These are phyloP conservation scores for Centaurea solstitialis DNA, from an alignment of 129 eudicot species.

Conservation along the genomic window DNA sequence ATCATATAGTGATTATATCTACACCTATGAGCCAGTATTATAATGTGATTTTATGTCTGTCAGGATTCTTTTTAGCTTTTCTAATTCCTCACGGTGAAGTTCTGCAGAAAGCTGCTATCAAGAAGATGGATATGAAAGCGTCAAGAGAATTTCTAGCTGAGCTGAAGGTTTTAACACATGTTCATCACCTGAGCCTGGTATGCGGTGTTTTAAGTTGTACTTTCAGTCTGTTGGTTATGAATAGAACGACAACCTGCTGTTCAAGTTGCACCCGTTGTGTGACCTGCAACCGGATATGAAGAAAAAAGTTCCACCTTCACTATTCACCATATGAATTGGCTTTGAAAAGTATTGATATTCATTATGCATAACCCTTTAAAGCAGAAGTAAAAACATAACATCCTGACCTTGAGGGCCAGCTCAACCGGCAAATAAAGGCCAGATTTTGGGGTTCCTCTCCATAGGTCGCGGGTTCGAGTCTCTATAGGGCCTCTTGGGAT, in stretches of 20 bases:
- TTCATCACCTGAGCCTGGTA: slow-evolving; percentile 99
- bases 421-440: background rate
- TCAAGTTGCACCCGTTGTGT: background rate
- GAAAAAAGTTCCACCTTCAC: background rate
- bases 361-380: background rate
- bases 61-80: background rate
- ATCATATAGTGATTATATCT: background rate
- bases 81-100: background rate
- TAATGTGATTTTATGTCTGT: background rate
- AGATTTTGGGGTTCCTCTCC: background rate
- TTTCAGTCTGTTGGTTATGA: background rate
- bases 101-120: slow-evolving; percentile 89
- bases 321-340: background rate
- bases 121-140: slow-evolving; percentile 99
- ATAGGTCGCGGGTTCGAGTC: background rate
- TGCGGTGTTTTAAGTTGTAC: background rate
- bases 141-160: slow-evolving; percentile 86
- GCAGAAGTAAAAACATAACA: background rate
- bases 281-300: background rate
- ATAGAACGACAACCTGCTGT: background rate
- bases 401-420: background rate
- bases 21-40: background rate
- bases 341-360: background rate
- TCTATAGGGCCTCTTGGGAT: background rate
- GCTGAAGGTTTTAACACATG: slow-evolving; percentile 83